Percentiles rank a stretch among this genome's conserved stretches.
phyloP scores from a whole-genome alignment of 1,139 yeast species.

The Tardiomyces blankii region DNA sequence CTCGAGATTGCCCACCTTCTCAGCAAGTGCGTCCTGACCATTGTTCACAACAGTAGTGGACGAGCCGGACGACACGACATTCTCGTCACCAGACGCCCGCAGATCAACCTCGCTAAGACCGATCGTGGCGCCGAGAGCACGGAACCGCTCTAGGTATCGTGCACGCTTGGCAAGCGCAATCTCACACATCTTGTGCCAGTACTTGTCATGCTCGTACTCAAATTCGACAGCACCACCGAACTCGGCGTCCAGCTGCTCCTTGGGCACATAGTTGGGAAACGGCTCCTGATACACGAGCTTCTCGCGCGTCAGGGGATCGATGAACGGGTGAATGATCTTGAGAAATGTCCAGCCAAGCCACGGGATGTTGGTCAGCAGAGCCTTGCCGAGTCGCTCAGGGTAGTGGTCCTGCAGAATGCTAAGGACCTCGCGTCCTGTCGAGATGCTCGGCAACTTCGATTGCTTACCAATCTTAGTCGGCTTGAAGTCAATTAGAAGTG shows the following conservation, averaged over 20 bases:
- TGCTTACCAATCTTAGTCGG: conserved; percentile 43
- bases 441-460: conserved; percentile 71
- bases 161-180: conserved; percentile 46
- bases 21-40: neutral
- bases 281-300: conserved; percentile 88
- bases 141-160: conserved; percentile 51
- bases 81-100: conserved; percentile 23
- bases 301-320: conserved; percentile 89
- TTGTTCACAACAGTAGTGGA: neutral
- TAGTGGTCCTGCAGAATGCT: conserved; percentile 88
- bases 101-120: conserved; percentile 80
- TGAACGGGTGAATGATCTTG: conserved; percentile 83
- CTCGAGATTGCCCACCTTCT: neutral
- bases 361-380: conserved; percentile 83
- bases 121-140: conserved; percentile 52
- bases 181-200: conserved; percentile 64
- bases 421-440: conserved; percentile 70
- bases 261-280: conserved; percentile 69
- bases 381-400: conserved; percentile 90
- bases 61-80: neutral
- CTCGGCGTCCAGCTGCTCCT: conserved; percentile 67
- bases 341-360: conserved; percentile 87
- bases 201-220: conserved; percentile 64
- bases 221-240: conserved; percentile 81
- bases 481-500: conserved; percentile 82